These are phyloP conservation scores for Tirmania nivea DNA, from an alignment of 495 filamentous ascomycete genomes.

Conservation along the genomic window DNA sequence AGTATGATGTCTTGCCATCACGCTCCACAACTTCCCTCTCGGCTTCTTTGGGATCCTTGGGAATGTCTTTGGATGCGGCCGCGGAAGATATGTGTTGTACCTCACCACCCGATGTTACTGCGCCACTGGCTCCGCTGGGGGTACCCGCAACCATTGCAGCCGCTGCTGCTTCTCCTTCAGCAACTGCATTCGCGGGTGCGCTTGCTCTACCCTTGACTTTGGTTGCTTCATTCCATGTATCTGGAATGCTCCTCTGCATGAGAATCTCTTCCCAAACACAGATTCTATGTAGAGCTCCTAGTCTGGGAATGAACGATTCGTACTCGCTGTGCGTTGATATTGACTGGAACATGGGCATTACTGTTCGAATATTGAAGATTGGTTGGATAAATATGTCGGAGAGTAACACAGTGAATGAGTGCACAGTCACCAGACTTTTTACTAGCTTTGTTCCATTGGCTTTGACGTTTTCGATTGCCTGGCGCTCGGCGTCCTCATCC, in stretches of 20 bases:
- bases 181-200: conserved; percentile 26
- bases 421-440: conserved; percentile 53
- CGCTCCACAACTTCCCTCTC: conserved; percentile 23
- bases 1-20: conserved; percentile 32
- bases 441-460: conserved; percentile 47
- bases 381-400: conserved; percentile 44
- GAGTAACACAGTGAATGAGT: conserved; percentile 52
- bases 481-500: conserved; percentile 18
- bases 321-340: conserved; percentile 3
- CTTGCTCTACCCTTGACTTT: conserved; percentile 28
- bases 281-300: conserved; percentile 54
- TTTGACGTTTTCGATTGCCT: conserved; percentile 21
- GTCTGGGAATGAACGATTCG: conserved; percentile 22
- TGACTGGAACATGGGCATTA: conserved; percentile 38
- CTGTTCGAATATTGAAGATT: conserved; percentile 37
- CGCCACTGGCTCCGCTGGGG: conserved; percentile 8
- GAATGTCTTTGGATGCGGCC: conserved; percentile 3
- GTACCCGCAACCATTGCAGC: conserved; percentile 6
- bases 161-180: conserved; percentile 20
- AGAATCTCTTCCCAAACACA: conserved; percentile 68
- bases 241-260: conserved; percentile 43
- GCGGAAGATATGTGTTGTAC: conserved; percentile 10
- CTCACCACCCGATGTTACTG: background rate
- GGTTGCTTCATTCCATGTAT: conserved; percentile 43
- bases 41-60: conserved; percentile 18